phyloP scores from a whole-genome alignment of 2,329 filamentous ascomycete species.

The Pseudogymnoascus sp. region DNA sequence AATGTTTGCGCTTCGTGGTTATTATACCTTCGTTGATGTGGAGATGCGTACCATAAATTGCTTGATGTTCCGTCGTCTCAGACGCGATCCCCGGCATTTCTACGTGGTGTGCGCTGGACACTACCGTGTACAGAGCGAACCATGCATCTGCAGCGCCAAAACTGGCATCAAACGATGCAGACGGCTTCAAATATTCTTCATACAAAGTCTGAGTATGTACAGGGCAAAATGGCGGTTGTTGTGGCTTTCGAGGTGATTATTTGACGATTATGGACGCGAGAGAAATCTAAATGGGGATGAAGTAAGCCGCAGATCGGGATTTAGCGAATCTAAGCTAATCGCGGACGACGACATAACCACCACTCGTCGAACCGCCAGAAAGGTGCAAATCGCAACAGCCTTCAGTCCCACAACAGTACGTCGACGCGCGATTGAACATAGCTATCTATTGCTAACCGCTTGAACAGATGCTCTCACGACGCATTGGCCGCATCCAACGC shows the following conservation, averaged over 20 bases:
- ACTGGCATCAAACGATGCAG: constrained; percentile 45
- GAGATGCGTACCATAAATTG: constrained; percentile 20
- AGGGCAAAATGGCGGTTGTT: constrained; percentile 38
- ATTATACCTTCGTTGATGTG: constrained; percentile 5
- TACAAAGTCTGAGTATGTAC: constrained; percentile 49
- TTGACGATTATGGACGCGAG: constrained; percentile 4
- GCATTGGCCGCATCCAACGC: constrained; percentile 35
- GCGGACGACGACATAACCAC: constrained; percentile 47
- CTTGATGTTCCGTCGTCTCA: constrained; percentile 26
- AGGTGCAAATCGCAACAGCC: constrained; percentile 6
- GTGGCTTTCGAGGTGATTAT: constrained; percentile 14
- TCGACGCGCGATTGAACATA: background rate
- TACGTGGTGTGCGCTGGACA: constrained; percentile 24
- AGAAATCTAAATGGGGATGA: constrained; percentile 11
- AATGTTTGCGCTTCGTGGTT: constrained; percentile 1
- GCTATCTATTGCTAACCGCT: background rate
- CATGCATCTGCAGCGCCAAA: constrained; percentile 51
- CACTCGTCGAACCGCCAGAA: constrained; percentile 17
- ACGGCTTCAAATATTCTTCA: constrained; percentile 41
- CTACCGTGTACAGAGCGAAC: constrained; percentile 48
- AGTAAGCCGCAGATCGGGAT: constrained; percentile 11
- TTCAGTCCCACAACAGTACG: constrained; percentile 9
- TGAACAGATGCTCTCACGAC: constrained; percentile 35
- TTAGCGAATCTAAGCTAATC: constrained; percentile 29
- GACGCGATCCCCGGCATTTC: constrained; percentile 31